Evolutionary conservation across 805 yeast genomes (phyloP), one percentile per base, ranked within the genome.

Genomic region (Starmerella ratchasimensis): DNA sequence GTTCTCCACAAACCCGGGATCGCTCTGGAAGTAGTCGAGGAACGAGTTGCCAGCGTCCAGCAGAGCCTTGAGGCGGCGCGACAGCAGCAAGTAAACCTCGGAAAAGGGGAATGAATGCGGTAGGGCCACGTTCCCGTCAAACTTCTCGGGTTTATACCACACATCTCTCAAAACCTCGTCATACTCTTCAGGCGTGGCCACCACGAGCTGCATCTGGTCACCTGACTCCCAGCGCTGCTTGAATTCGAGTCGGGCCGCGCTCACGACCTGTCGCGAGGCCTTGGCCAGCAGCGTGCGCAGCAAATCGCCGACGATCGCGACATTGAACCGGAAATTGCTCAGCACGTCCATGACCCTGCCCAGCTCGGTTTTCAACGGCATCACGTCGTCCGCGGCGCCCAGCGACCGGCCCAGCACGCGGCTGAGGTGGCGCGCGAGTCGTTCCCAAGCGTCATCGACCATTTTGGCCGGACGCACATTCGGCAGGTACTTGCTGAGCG

Each of bases 161-260:
- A 82, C 69, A 1, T 75, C 67, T 18, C 64, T 65, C 41, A 77
- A 63, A 24, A 80, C 72, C 44, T 72, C 71, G 16, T 72, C 75
- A 54, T 74, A 81, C 34, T 78, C 68, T 10, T 64, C 61, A 28
- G 60, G 55, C 35, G 73, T 73, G 43, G 75, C 69, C 23, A 84
- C 73, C 0, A 71, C 70, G 62, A 84, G 69, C 10, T 95, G 93
- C 83, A 81, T 82, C 46, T 82, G 81, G 54, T 82, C 90, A 54
- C 88, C 96, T 18, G 77, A 76, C 43, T 72, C 69, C 26, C 84
- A 70, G 5, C 77, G 61, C 8, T 66, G 65, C 23, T 64, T 59
- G 59, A 84, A 88, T 34, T 76, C 77, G 10, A 55, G 55, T 18
- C 69, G 63, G 56, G 83, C 82, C 13, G 68, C 66, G 41, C 60